Base-by-base conservation (phyloP, 371 early-diverging fungal genomes). In the Mucor indicus region DNA sequence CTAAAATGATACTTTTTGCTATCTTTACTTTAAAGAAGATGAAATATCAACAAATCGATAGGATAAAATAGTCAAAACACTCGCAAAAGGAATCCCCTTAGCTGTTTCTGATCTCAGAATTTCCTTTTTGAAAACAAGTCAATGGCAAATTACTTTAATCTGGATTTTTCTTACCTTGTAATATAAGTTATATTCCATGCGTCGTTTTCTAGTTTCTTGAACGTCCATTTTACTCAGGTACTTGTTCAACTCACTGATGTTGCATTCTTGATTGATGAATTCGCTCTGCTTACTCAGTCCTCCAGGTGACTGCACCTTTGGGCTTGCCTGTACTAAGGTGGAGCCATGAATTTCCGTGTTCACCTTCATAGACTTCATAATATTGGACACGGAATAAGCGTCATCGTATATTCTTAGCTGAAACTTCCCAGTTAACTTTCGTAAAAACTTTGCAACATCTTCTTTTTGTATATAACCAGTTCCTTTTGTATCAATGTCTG, bases 21-120 rank as follows among this genome's bases (percentile, higher is more conserved):
- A 27, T 10, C 7, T 39, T 66, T 69, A 80, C 77, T 67, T 72
- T 17, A 81, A 57, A 4, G 78, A 72, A 11, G 76, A 62, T 16
- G 79, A 67, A 6, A 66, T 63, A 50, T 79, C 63, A 13, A 79
- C 66, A 38, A 81, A 74, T 0, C 77, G 69, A 45, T 67, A 75
- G 1, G 81, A 69, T 29, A 81, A 50, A 37, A 77, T 77, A 10
- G 69, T 72, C 24, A 79, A 48, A 4, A 76, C 76, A 30, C 67
- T 64, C n/a, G 69, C 71, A 55, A 81, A 81, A 2, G 81, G 70
- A 20, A 81, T 69, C 1, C 81, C 81, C 40, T 72, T 71, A 1
- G 60, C 24, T 2, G 72, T 69, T 42, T 58, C 69, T 15, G 72
- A 48, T 42, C 53, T 53, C 22, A 67, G 7, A 16, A 75, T 64